phyloP scores from a whole-genome alignment of 805 yeast species.

The Yarrowia sp. region DNA sequence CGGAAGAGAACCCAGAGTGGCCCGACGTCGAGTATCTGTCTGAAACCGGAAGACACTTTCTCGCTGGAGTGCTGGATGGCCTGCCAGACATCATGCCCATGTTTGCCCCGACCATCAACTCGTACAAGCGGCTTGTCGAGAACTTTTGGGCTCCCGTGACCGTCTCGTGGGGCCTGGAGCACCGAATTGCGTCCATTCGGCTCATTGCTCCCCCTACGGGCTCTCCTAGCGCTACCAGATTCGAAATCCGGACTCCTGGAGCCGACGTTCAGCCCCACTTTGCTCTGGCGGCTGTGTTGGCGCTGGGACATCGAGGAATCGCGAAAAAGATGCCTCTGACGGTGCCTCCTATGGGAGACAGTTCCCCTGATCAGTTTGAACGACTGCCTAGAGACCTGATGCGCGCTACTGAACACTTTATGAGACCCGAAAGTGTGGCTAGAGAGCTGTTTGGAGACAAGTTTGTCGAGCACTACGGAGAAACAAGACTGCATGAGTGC shows the following conservation, averaged over 20 bases:
- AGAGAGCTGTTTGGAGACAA: slow-evolving; percentile 42
- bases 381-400: slow-evolving; percentile 35
- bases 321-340: slow-evolving; percentile 33
- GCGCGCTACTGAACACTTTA: slow-evolving; percentile 36
- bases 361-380: slow-evolving; percentile 31
- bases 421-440: slow-evolving; percentile 34
- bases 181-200: slow-evolving; percentile 39
- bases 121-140: slow-evolving; percentile 40
- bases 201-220: slow-evolving; percentile 36
- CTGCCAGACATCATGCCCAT: slow-evolving; percentile 40
- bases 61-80: slow-evolving; percentile 40
- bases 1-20: slow-evolving; percentile 35
- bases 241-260: slow-evolving; percentile 41
- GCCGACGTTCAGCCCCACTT: slow-evolving; percentile 41
- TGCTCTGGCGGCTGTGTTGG: slow-evolving; percentile 40
- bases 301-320: slow-evolving; percentile 39
- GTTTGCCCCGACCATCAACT: slow-evolving; percentile 40
- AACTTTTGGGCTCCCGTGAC: slow-evolving; percentile 42
- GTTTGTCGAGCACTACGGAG: slow-evolving; percentile 40
- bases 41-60: slow-evolving; percentile 37
- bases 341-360: slow-evolving; percentile 37
- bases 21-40: slow-evolving; percentile 35
- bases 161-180: slow-evolving; percentile 41
- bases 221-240: slow-evolving; percentile 35
- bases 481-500: slow-evolving; percentile 37